These are phyloP conservation scores for Basidioascus undulatus DNA, from an alignment of 768 basidiomycete species.

Conservation along the genomic window DNA sequence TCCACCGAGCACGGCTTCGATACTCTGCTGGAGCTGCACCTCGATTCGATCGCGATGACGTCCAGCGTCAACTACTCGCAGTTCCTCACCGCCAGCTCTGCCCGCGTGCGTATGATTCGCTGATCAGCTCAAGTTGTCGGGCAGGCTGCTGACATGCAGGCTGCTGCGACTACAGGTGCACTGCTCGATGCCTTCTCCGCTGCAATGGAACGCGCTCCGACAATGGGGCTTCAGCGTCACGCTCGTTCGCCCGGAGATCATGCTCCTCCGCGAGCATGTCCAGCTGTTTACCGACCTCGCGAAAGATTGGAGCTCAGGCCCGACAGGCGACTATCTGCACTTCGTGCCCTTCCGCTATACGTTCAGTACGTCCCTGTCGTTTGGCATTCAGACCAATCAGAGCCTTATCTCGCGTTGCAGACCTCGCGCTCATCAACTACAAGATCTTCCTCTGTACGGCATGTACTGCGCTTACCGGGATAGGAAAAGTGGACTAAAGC, in stretches of 20 bases:
- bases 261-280: slow-evolving; percentile 72
- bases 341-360: slow-evolving; percentile 65
- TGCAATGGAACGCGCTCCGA: slow-evolving; percentile 57
- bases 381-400: no score
- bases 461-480: no score
- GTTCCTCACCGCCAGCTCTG: slow-evolving; percentile 50
- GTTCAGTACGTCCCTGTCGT: no score
- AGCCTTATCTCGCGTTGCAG: no score
- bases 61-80: slow-evolving; percentile 75
- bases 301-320: slow-evolving; percentile 57
- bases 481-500: no score
- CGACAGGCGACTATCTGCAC: slow-evolving; percentile 49
- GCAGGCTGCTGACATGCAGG: neutral
- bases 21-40: slow-evolving; percentile 51
- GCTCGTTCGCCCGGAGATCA: slow-evolving; percentile 45
- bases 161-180: slow-evolving; percentile 9
- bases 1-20: slow-evolving; percentile 50
- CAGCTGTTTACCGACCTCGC: slow-evolving; percentile 84
- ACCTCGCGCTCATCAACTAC: slow-evolving; percentile 50
- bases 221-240: slow-evolving; percentile 55
- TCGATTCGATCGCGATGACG: slow-evolving; percentile 48
- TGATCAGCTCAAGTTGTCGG: neutral
- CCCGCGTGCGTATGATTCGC: slow-evolving; percentile 43
- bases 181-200: slow-evolving; percentile 39
- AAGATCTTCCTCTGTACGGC: slow-evolving; percentile 50